phyloP scores from a whole-genome alignment of 495 filamentous ascomycete genomes.

The Annulohypoxylon maeteangense region DNA sequence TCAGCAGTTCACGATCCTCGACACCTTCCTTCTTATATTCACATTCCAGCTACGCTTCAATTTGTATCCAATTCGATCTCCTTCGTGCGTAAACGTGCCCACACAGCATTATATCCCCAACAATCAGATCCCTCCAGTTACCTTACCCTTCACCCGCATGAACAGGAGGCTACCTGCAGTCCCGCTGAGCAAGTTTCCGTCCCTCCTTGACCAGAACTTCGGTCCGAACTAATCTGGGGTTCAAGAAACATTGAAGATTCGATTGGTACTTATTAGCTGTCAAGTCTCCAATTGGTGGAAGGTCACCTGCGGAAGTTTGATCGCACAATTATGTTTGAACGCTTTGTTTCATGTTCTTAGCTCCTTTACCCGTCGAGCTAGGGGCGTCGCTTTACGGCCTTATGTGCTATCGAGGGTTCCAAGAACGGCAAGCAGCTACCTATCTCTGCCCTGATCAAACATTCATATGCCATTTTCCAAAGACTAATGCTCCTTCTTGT shows the following conservation, averaged over 20 bases:
- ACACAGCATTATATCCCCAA: neutral
- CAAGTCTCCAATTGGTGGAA: neutral
- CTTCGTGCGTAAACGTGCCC: neutral
- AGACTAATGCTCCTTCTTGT: too few relatives aligned
- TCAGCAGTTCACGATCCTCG: neutral
- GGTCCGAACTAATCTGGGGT: neutral
- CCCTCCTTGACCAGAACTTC: conserved; percentile 15
- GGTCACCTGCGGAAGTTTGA: neutral
- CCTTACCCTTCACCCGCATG: conserved; percentile 6
- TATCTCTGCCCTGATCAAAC: neutral
- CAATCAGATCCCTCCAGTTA: conserved; percentile 1
- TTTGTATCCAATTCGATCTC: neutral
- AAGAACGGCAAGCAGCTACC: neutral
- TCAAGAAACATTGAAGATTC: neutral
- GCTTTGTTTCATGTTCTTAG: conserved; percentile 7
- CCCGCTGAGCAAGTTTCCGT: conserved; percentile 38
- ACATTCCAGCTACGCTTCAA: neutral
- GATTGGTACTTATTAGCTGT: neutral
- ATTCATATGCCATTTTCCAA: too few relatives aligned
- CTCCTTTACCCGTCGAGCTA: conserved; percentile 1
- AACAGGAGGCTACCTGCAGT: conserved; percentile 23
- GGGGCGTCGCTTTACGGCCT: neutral
- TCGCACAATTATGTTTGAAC: conserved; percentile 4
- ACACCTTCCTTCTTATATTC: neutral
- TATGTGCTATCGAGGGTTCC: neutral